These are phyloP conservation scores for Aureobasidium uvarum DNA, from an alignment of 2,329 filamentous ascomycete genomes.

Conservation along the genomic window DNA sequence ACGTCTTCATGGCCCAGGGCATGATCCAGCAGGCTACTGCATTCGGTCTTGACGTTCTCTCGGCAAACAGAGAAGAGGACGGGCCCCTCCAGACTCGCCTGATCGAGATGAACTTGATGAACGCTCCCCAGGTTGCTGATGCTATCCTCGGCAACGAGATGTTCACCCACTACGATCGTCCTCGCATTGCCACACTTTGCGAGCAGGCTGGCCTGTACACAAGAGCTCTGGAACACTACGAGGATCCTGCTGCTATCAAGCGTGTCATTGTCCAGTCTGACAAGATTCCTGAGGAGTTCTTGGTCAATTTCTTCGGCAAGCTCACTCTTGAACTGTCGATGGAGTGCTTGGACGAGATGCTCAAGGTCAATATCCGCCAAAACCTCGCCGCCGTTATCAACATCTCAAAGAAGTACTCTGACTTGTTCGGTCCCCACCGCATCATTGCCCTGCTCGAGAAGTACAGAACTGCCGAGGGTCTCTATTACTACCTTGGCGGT, in stretches of 20 bases:
- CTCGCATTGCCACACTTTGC: conserved; percentile 83
- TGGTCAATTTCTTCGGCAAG: conserved; percentile 88
- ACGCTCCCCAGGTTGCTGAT: conserved; percentile 95
- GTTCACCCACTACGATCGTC: conserved; percentile 95
- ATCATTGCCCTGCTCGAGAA: conserved; percentile 96
- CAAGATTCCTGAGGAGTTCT: conserved; percentile 86
- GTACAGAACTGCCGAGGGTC: conserved; percentile 93
- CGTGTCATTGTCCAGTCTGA: conserved; percentile 82
- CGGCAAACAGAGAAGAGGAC: conserved; percentile 92
- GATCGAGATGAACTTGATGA: conserved; percentile 96
- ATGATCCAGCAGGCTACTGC: conserved; percentile 98
- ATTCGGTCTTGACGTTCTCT: conserved; percentile 94
- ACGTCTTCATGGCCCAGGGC: conserved; percentile 96
- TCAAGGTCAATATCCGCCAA: conserved; percentile 93
- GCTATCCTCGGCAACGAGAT: conserved; percentile 97
- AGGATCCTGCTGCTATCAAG: conserved; percentile 87
- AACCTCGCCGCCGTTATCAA: conserved; percentile 94
- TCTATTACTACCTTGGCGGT: conserved; percentile 97
- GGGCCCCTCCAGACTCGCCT: conserved; percentile 90
- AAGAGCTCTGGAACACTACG: conserved; percentile 84
- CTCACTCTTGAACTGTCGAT: conserved; percentile 93
- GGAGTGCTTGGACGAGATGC: conserved; percentile 93
- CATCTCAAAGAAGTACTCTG: conserved; percentile 96
- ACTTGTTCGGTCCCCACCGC: conserved; percentile 80
- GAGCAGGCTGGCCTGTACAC: conserved; percentile 79